Evolutionary conservation across 495 filamentous ascomycete genomes (phyloP).

Genomic region (Xylaria castorea): DNA sequence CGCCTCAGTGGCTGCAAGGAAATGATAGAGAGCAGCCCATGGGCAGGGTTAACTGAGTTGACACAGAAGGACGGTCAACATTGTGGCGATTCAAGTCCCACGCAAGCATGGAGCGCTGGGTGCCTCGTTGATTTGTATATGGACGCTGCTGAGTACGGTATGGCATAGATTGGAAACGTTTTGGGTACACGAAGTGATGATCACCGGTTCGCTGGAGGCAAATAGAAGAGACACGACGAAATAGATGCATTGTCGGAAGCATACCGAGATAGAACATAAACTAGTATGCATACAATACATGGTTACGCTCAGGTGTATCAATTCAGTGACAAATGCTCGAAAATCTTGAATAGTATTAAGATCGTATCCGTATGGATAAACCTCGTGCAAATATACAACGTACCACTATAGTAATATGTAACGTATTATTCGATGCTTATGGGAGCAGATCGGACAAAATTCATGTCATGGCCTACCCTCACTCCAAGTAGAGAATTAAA

Average conservation of each 20-base stretch:
- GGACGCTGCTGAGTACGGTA: constrained; percentile 69
- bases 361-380: not conserved
- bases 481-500: too few species aligned
- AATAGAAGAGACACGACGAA: not conserved
- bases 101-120: constrained; percentile 93
- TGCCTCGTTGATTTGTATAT: constrained; percentile 95
- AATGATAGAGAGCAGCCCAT: constrained; percentile 74
- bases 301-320: not conserved
- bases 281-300: not conserved
- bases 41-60: constrained; percentile 93
- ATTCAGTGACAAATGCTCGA: not conserved
- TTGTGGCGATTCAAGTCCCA: constrained; percentile 90
- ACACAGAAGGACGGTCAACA: constrained; percentile 85
- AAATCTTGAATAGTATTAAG: not conserved
- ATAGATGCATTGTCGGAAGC: not conserved
- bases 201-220: not conserved
- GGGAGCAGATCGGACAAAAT: too few species aligned
- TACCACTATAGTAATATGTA: not conserved
- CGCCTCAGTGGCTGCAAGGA: constrained; percentile 82
- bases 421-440: not conserved
- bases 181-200: not conserved
- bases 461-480: too few species aligned
- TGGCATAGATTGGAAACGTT: constrained; percentile 32
- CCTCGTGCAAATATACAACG: not conserved
- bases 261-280: not conserved